Evolutionary conservation across 352 stramenopile species (phyloP), one percentile per base, ranked within the genome.

Genomic region (Globisporangium okanoganense): DNA sequence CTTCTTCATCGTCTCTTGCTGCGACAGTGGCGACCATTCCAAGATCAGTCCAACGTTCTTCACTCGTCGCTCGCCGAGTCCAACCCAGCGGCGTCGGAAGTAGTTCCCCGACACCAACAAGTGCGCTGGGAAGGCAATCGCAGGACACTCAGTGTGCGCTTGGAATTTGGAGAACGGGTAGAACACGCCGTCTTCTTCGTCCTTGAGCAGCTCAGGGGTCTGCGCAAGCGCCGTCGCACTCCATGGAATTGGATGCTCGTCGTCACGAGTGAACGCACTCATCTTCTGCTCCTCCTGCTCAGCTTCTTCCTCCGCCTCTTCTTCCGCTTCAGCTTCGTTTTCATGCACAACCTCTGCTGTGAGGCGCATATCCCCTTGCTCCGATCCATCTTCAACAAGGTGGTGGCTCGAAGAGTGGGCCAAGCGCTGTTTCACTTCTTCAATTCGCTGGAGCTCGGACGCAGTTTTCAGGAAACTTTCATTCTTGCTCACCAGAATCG

Each of bases 261-360:
- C 88, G 60, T 96, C 87, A 50, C 88, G 85, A 14, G 86, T 92
- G 63, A 94, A 97, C 35, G 85, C 84, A 52, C 85, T 96, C 89
- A 96, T 96, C 62, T 96, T 94, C 58, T 96, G 87, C 55, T 96
- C 87, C 56, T 95, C 86, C 50, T 95, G 85, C 65, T 96, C 85
- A n/a, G 83, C 84, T 75, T 94, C 85, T 62, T 96, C 86, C 62
- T 93, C 87, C 0, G 86, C 86, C 62, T 95, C 85, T 77, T 94
- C 88, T 66, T 95, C 87, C 1, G 83, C 84, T 65, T 96, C 85
- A 27, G 86, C 78, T 59, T 96, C 87, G 35, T 96, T 94, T 50
- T 96, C 94, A 65, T 98, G 83, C 25, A 96, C 87, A 33, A 97
- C 87, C 61, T 96, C 85, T 38, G 87, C 75, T 0, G 82, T 96